A percentile compares a stretch with the other conserved stretches of the same genome.
These are phyloP conservation scores for Chlamydomonas schloesseri DNA, from an alignment of 139 green algal genomes.

Conservation along the genomic window DNA sequence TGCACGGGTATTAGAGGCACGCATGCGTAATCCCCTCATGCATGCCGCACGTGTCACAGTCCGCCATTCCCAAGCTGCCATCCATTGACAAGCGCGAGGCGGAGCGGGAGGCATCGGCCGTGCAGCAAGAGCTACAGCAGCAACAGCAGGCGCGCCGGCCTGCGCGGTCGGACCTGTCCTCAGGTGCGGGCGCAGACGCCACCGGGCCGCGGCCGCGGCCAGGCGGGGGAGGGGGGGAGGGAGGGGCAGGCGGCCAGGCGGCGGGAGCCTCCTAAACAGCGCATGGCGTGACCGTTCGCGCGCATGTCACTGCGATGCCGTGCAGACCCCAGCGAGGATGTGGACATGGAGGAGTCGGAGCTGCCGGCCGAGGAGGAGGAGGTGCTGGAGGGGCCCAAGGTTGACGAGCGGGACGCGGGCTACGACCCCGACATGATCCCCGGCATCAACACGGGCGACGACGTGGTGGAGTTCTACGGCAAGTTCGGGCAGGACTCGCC, in stretches of 20 bases:
- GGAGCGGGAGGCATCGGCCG: background rate
- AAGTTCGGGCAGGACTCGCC: slow-evolving; percentile 79
- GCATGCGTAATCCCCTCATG: too few relatives aligned
- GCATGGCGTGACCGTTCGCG: too few relatives aligned
- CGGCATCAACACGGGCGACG: slow-evolving; percentile 75
- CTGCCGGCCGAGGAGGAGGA: slow-evolving; percentile 22
- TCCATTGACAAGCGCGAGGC: slow-evolving; percentile 48
- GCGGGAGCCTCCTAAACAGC: too few relatives aligned
- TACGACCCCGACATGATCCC: slow-evolving; percentile 63
- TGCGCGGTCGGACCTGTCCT: too few relatives aligned
- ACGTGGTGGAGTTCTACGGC: slow-evolving; percentile 84
- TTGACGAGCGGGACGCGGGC: slow-evolving; percentile 27
- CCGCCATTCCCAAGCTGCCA: slow-evolving; percentile 52
- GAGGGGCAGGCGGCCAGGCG: too few relatives aligned
- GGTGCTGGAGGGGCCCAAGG: slow-evolving; percentile 16
- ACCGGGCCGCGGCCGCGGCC: too few relatives aligned
- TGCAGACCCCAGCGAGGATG: background rate
- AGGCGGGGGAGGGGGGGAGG: too few relatives aligned
- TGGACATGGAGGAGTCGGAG: slow-evolving; percentile 2
- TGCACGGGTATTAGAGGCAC: too few relatives aligned
- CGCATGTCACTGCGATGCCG: too few relatives aligned
- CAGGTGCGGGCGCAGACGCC: too few relatives aligned
- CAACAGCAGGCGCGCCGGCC: too few relatives aligned
- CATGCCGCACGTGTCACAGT: background rate
- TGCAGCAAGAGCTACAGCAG: too few relatives aligned